Percentiles rank a stretch among this genome's conserved stretches.
These are phyloP conservation scores for Monosporozyma unispora DNA, from an alignment of 805 yeast species.

Conservation along the genomic window DNA sequence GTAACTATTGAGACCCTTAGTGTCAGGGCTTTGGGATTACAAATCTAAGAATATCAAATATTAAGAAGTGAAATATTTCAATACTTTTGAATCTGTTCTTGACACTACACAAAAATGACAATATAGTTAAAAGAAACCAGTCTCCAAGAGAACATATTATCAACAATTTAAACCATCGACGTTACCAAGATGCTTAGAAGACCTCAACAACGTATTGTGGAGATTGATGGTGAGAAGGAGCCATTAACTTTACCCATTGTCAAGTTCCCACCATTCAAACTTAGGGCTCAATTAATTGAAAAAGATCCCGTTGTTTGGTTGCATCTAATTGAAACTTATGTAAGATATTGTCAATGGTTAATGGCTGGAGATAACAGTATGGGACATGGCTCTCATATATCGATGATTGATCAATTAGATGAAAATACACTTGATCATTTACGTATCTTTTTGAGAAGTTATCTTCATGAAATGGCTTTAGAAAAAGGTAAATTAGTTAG, in stretches of 20 bases:
- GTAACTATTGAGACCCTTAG: too few species aligned
- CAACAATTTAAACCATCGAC: background rate
- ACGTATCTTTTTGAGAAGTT: constrained; percentile 46
- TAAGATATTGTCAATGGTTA: constrained; percentile 42
- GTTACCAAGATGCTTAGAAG: background rate
- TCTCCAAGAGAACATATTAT: background rate
- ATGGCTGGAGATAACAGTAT: constrained; percentile 19
- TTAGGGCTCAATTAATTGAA: constrained; percentile 69
- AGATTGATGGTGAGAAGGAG: constrained; percentile 16
- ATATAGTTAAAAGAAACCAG: background rate
- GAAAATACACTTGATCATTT: constrained; percentile 51
- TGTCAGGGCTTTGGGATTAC: background rate
- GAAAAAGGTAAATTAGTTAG: constrained; percentile 57
- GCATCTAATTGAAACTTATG: constrained; percentile 58
- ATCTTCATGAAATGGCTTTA: constrained; percentile 49
- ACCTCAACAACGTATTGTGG: constrained; percentile 4
- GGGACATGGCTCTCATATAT: constrained; percentile 9
- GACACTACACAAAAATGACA: background rate
- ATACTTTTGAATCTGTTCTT: background rate
- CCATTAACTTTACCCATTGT: constrained; percentile 46
- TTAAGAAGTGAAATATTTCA: background rate
- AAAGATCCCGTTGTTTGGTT: constrained; percentile 82
- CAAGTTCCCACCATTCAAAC: constrained; percentile 63
- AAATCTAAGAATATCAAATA: background rate
- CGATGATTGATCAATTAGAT: constrained; percentile 35